Evolutionary conservation across 371 early-diverging fungal genomes (phyloP).

Genomic region (Mucor plumbeus): DNA sequence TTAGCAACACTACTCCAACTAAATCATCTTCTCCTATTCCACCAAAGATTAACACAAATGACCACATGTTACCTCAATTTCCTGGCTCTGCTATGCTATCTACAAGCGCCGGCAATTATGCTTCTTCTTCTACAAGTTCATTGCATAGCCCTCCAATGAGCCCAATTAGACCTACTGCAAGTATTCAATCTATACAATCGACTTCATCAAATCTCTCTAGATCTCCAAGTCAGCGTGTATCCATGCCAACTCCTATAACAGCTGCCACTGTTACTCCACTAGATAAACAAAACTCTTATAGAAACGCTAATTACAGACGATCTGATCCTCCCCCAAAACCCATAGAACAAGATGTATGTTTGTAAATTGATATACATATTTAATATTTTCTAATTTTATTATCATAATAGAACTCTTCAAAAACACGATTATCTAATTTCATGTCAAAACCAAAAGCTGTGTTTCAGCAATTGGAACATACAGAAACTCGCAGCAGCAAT

Average conservation of each 20-base stretch:
- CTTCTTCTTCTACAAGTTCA: conserved; percentile 34
- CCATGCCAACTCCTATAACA: conserved; percentile 23
- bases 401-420: conserved; percentile 20
- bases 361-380: not conserved
- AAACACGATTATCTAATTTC: conserved; percentile 33
- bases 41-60: conserved; percentile 17
- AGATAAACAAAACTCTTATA: conserved; percentile 22
- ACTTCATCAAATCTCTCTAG: conserved; percentile 15
- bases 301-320: conserved; percentile 18
- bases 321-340: conserved; percentile 27
- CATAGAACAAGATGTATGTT: conserved; percentile 21
- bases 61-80: conserved; percentile 39
- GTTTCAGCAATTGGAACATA: conserved; percentile 28
- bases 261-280: conserved; percentile 11
- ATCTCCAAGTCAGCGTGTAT: conserved; percentile 21
- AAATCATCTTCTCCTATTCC: conserved; percentile 1
- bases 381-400: not conserved
- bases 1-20: conserved; percentile 10
- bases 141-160: conserved; percentile 35
- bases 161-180: conserved; percentile 22
- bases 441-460: conserved; percentile 50
- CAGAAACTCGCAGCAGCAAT: not conserved
- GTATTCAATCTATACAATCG: conserved; percentile 22
- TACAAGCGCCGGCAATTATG: conserved; percentile 32
- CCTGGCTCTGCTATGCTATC: conserved; percentile 46